Base-by-base conservation (phyloP, 2,329 filamentous ascomycete species). In the Fusarium sp. region DNA sequence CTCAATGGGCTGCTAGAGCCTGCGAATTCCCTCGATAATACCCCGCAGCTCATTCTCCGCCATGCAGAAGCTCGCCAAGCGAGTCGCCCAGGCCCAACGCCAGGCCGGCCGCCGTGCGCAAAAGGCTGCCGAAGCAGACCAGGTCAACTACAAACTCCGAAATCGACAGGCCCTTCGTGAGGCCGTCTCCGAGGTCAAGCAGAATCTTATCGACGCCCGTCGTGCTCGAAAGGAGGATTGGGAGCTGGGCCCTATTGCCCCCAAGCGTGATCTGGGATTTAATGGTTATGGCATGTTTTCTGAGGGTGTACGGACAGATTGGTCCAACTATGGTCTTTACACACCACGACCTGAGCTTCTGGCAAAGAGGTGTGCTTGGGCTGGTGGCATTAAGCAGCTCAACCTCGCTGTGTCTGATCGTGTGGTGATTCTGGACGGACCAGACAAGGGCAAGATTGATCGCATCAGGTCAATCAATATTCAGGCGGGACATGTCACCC, bases 401-500 rank as follows among this genome's bases (percentile, higher is more conserved):
- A 89, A 87, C 65, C 79, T 93, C 56, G 84, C 82, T 24, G 72
- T 78, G 5, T 88, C 88, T 7, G 95, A 98, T 77, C 85, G 95
- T 58, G 93, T 97, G 29, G 91, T 94, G 49, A 79, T 98, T 56
- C 78, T 92, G 50, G 86, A 89, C 59, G 93, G 94, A 8, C 84
- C 83, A 32, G 91, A 95, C 71, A 90, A 88, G 79, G 93, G 93
- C 70, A 91, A 89, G 79, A 95, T 99, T 76, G 91, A 91, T 46
- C 79, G 80, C n/a, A 85, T 98, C 40, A 76, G 74, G 58, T 75
- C 79, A 2, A 79, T 96, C 41, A 78, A 86, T 64, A 61, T 72
- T 5, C 76, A 82, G 10, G 79, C 77, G 41, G 88, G 86, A 59
- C 83, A 83, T 61, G 79, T 92, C 41, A 81, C 77, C n/a, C 77